phyloP scores from a whole-genome alignment of 805 yeast genomes.

The Nakazawaea anatomiae region DNA sequence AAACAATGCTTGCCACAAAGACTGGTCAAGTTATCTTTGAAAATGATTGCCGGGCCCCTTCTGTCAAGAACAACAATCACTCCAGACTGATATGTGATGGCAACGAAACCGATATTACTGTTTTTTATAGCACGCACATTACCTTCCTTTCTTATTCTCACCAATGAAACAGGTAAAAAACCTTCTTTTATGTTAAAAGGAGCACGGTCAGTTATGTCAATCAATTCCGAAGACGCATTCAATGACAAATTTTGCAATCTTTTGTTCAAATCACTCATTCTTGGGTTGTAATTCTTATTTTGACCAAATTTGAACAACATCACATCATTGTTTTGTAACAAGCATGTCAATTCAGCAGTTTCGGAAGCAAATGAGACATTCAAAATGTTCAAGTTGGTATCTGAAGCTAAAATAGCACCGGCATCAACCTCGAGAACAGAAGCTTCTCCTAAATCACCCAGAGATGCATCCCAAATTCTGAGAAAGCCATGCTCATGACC shows the following conservation, averaged over 20 bases:
- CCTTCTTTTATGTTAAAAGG: constrained; percentile 49
- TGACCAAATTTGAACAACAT: constrained; percentile 66
- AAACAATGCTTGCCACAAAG: constrained; percentile 17
- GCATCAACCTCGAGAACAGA: constrained; percentile 57
- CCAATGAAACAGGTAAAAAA: constrained; percentile 51
- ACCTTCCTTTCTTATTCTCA: constrained; percentile 33
- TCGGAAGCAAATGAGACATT: constrained; percentile 72
- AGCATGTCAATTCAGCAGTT: constrained; percentile 68
- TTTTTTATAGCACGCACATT: constrained; percentile 56
- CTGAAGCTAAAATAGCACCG: constrained; percentile 33
- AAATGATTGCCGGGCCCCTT: constrained; percentile 56
- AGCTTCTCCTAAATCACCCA: constrained; percentile 60
- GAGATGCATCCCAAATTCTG: constrained; percentile 78
- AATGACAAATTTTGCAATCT: constrained; percentile 24
- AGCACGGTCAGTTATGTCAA: constrained; percentile 51
- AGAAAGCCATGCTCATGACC: constrained; percentile 87
- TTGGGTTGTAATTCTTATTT: constrained; percentile 38
- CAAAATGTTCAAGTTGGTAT: constrained; percentile 40
- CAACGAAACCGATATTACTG: constrained; percentile 80
- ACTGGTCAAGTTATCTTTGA: constrained; percentile 22
- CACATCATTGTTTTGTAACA: constrained; percentile 66
- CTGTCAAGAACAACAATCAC: constrained; percentile 68
- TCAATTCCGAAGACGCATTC: constrained; percentile 17
- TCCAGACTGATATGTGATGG: constrained; percentile 75
- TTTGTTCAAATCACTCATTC: constrained; percentile 23